These are phyloP conservation scores for Phytophthora multivora DNA, from an alignment of 352 stramenopile genomes.

Conservation along the genomic window DNA sequence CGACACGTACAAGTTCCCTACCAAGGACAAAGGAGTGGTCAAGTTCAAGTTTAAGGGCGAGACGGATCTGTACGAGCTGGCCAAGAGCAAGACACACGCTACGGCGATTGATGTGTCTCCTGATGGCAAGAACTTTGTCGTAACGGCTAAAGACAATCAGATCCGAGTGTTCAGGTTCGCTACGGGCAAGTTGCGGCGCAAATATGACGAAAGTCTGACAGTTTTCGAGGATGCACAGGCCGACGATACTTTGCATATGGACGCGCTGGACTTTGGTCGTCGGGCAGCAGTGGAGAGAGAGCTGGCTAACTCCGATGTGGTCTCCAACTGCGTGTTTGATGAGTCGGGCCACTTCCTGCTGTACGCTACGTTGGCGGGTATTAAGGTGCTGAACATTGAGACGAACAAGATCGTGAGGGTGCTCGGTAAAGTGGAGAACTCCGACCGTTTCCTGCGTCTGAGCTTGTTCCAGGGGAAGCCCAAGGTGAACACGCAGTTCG, in stretches of 20 bases:
- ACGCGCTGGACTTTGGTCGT: conserved; percentile 88
- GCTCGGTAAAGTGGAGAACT: conserved; percentile 95
- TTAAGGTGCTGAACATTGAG: conserved; percentile 97
- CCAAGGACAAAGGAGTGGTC: conserved; percentile 14
- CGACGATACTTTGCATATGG: conserved; percentile 73
- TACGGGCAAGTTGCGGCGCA: conserved; percentile 88
- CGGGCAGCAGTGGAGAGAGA: conserved; percentile 88
- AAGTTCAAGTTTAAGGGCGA: conserved; percentile 95
- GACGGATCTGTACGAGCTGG: conserved; percentile 96
- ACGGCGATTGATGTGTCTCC: conserved; percentile 76
- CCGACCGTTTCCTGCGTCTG: conserved; percentile 94
- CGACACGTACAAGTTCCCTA: conserved; percentile 64
- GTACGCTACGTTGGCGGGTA: conserved; percentile 94
- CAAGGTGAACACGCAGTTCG: conserved; percentile 96
- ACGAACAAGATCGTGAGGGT: conserved; percentile 93
- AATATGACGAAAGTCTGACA: conserved; percentile 88
- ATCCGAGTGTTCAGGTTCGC: conserved; percentile 91
- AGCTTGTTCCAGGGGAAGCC: conserved; percentile 95
- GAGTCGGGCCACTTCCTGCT: conserved; percentile 96
- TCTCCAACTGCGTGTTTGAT: conserved; percentile 95
- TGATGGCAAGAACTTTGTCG: conserved; percentile 81
- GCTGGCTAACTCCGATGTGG: conserved; percentile 49
- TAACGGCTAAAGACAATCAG: conserved; percentile 87
- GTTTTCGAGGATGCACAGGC: conserved; percentile 91
- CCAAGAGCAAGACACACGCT: conserved; percentile 91